Conservation (phyloP, 2,329 filamentous ascomycete species). For the Cyphellophora attinorum region DNA sequence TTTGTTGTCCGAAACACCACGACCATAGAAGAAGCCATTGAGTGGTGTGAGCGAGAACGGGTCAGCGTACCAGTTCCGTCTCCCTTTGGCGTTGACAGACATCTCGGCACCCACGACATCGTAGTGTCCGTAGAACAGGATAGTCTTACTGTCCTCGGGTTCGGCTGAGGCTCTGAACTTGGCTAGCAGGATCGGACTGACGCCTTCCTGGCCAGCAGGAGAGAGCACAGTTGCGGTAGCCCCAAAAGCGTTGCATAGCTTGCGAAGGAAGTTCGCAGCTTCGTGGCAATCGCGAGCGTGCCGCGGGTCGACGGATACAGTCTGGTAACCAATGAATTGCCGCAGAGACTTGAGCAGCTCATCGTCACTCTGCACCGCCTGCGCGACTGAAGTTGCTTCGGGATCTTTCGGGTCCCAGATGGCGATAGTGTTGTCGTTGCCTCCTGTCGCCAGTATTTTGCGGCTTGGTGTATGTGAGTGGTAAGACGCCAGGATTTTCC, state of each 20-base stretch:
- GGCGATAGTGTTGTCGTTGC: constrained; percentile 81
- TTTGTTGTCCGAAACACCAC: constrained; percentile 97
- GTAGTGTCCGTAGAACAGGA: constrained; percentile 96
- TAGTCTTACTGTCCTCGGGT: constrained; percentile 53
- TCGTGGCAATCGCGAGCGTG: constrained; percentile 87
- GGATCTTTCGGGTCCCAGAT: constrained; percentile 65
- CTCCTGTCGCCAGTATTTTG: constrained; percentile 86
- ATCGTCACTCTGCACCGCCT: constrained; percentile 32
- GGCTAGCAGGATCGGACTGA: constrained; percentile 89
- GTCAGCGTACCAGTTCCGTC: constrained; percentile 68
- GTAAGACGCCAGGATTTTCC: constrained; percentile 61
- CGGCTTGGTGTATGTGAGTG: constrained; percentile 52
- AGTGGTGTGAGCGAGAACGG: constrained; percentile 84
- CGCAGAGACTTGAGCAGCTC: constrained; percentile 60
- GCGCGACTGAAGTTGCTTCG: neutral
- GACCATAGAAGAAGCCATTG: constrained; percentile 87
- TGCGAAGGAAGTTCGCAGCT: constrained; percentile 81
- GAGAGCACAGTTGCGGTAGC: constrained; percentile 85
- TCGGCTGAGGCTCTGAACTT: constrained; percentile 55
- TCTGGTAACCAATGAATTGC: constrained; percentile 85
- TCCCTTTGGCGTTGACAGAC: constrained; percentile 20
- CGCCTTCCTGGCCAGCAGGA: constrained; percentile 60
- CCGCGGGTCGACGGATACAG: constrained; percentile 75
- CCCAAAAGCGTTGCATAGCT: constrained; percentile 84
- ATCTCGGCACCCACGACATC: constrained; percentile 83